Conservation (phyloP, 768 basidiomycete genomes). For the Mrakia hoshinonis region DNA sequence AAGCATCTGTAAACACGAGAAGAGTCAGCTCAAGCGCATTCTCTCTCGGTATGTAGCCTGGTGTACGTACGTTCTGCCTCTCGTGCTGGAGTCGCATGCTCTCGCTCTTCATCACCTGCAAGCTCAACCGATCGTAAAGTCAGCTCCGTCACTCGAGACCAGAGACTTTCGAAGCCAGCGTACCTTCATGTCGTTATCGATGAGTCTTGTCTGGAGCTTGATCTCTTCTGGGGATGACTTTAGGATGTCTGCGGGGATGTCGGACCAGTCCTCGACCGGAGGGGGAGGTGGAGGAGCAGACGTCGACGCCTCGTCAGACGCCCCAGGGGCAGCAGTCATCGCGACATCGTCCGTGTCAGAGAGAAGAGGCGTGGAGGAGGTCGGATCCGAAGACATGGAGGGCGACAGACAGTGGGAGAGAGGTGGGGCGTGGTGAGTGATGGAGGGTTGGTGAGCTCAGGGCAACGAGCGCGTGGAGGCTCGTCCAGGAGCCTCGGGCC, state of each 20-base stretch:
- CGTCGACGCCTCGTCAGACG: neutral
- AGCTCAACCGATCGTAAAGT: neutral
- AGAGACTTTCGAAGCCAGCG: slow-evolving; percentile 30
- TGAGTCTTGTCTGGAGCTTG: slow-evolving; percentile 74
- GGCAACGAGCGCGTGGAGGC: neutral
- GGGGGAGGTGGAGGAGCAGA: slow-evolving; percentile 6
- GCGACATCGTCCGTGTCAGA: slow-evolving; percentile 7
- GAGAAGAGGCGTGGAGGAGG: slow-evolving; percentile 16
- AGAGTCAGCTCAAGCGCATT: neutral
- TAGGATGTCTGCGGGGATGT: slow-evolving; percentile 82
- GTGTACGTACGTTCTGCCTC: slow-evolving; percentile 47
- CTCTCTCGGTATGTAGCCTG: neutral
- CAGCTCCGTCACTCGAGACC: neutral
- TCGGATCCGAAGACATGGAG: slow-evolving; percentile 11
- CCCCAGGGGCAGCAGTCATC: neutral
- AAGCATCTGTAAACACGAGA: slow-evolving; percentile 60
- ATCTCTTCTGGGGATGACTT: slow-evolving; percentile 75
- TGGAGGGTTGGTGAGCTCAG: neutral
- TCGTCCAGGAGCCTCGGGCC: neutral
- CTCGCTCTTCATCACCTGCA: slow-evolving; percentile 92
- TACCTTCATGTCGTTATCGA: slow-evolving; percentile 95
- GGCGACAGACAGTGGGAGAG: no score
- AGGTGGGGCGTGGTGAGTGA: neutral
- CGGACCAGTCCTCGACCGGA: slow-evolving; percentile 37
- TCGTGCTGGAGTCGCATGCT: slow-evolving; percentile 85